Percentiles rank a stretch among this genome's conserved stretches.
Evolutionary conservation across 768 basidiomycete species (phyloP).

Genomic region (Ramaria sp.): DNA sequence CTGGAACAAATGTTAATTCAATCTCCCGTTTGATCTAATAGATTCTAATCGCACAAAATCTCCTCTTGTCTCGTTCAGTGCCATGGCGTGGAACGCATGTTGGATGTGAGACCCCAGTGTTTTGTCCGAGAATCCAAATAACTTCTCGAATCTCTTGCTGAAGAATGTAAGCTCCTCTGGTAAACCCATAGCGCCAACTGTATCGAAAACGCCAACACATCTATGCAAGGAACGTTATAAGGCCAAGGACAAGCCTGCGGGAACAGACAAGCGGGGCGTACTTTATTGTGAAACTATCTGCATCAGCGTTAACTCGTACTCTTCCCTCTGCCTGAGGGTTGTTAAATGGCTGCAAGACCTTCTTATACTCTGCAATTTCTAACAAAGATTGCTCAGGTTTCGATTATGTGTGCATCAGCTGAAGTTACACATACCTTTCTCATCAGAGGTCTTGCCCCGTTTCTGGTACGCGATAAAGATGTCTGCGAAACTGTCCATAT

Average conservation of each 20-base stretch:
- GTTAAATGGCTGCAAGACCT: constrained; percentile 44
- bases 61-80: constrained; percentile 51
- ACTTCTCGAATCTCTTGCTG: constrained; percentile 30
- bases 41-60: constrained; percentile 48
- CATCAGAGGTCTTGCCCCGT: constrained; percentile 41
- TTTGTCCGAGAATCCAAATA: constrained; percentile 54
- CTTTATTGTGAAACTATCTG: constrained; percentile 51
- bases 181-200: constrained; percentile 62
- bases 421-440: constrained; percentile 25
- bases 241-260: constrained; percentile 2
- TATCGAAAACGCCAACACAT: constrained; percentile 68
- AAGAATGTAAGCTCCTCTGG: constrained; percentile 50
- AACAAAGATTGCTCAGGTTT: neutral
- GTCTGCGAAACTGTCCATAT: constrained; percentile 61
- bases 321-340: constrained; percentile 39
- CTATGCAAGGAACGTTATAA: constrained; percentile 19
- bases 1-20: neutral
- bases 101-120: constrained; percentile 52
- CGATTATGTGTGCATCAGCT: no score
- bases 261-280: constrained; percentile 23
- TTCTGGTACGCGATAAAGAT: constrained; percentile 55
- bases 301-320: constrained; percentile 34
- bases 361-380: constrained; percentile 5
- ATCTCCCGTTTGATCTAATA: constrained; percentile 30
- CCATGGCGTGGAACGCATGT: constrained; percentile 57